Conservation (phyloP, 148 eudicot species). For the Talinum fruticosum region DNA sequence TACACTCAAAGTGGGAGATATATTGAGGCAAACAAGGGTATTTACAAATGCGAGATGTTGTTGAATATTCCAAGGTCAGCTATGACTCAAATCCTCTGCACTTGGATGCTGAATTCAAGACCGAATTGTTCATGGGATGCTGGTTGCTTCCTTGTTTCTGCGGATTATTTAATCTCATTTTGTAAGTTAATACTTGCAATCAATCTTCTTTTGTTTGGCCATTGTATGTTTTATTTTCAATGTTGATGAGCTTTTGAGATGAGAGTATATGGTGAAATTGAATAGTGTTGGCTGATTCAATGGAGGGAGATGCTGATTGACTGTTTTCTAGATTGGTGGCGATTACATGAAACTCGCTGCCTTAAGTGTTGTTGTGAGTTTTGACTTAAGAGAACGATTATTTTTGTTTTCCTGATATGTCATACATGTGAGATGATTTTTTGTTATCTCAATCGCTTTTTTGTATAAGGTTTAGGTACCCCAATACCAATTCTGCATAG, state of each 20-base stretch:
- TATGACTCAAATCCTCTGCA: constrained; percentile 70
- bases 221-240: neutral
- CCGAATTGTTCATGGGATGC: constrained; percentile 74
- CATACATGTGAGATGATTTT: no score
- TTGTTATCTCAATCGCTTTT: no score
- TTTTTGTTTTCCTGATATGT: no score
- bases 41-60: constrained; percentile 50
- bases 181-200: constrained; percentile 42
- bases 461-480: no score
- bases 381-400: no score
- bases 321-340: neutral
- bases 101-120: constrained; percentile 53
- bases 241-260: neutral
- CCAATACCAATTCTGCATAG: no score
- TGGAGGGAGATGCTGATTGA: neutral
- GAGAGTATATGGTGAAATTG: no score
- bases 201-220: neutral
- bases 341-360: neutral
- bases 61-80: constrained; percentile 61
- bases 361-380: neutral
- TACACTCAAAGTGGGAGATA: constrained; percentile 47
- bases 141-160: constrained; percentile 81
- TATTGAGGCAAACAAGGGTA: constrained; percentile 44
- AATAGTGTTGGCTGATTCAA: no score
- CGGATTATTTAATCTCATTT: constrained; percentile 70